Evolutionary conservation across 2,329 filamentous ascomycete genomes (phyloP).

Genomic region (Trichoderma sp.): DNA sequence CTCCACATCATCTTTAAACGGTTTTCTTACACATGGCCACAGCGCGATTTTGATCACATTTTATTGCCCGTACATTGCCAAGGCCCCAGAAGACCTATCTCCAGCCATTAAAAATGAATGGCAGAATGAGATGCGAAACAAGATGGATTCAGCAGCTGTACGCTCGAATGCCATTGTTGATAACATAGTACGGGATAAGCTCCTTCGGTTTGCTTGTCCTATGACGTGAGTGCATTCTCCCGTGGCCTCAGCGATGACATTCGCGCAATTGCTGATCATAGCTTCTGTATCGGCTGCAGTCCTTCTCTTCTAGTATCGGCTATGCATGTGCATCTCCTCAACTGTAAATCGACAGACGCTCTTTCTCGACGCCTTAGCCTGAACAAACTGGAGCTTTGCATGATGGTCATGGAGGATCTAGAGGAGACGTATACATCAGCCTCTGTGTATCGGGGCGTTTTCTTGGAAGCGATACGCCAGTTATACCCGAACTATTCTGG

Average conservation of each 20-base stretch:
- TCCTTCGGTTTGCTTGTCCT: not conserved
- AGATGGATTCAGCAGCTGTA: not conserved
- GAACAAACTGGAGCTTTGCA: not conserved
- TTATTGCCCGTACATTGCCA: not conserved
- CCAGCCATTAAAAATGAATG: not conserved
- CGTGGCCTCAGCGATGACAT: not conserved
- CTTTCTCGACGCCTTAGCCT: slow-evolving; percentile 1
- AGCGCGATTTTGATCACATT: not conserved
- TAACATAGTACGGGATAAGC: not conserved
- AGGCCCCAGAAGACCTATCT: not conserved
- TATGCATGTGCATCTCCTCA: slow-evolving; percentile 8
- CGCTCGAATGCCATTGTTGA: not conserved
- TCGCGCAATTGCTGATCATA: not conserved
- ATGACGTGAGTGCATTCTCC: slow-evolving; percentile 4
- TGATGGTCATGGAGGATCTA: slow-evolving; percentile 7
- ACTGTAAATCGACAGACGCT: slow-evolving; percentile 5
- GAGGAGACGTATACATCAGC: slow-evolving; percentile 5
- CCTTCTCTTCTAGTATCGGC: not conserved
- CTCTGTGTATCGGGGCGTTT: not conserved
- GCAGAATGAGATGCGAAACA: not conserved
- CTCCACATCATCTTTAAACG: not conserved
- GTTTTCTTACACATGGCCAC: not conserved
- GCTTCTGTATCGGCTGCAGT: not conserved
- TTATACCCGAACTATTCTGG: not conserved
- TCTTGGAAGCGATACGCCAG: not conserved